phyloP scores from a whole-genome alignment of 2,329 filamentous ascomycete species.

The Microdochium bolleyi region DNA sequence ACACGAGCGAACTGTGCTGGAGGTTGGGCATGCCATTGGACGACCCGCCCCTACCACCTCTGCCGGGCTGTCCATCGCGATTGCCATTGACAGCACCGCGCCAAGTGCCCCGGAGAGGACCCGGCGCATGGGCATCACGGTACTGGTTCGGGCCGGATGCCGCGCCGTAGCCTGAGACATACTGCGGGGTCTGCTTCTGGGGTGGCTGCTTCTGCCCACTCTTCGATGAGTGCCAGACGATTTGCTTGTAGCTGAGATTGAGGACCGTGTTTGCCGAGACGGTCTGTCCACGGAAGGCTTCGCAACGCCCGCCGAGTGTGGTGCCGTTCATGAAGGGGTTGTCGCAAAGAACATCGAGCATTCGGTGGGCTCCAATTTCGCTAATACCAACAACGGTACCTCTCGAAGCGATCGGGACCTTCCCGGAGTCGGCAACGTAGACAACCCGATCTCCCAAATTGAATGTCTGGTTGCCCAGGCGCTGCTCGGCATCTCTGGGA shows the following conservation, averaged over 20 bases:
- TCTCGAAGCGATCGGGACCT: constrained; percentile 84
- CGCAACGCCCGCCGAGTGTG: constrained; percentile 80
- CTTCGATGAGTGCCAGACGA: constrained; percentile 58
- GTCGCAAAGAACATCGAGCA: constrained; percentile 92
- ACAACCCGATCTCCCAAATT: constrained; percentile 82
- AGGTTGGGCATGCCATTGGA: constrained; percentile 32
- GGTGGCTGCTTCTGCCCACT: constrained; percentile 45
- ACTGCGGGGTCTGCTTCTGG: constrained; percentile 23
- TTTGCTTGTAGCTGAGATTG: constrained; percentile 76
- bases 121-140: constrained; percentile 46
- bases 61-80: constrained; percentile 27
- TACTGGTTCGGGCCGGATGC: constrained; percentile 55
- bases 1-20: constrained; percentile 44
- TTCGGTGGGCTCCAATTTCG: constrained; percentile 70
- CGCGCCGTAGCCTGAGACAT: constrained; percentile 18
- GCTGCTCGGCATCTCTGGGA: constrained; percentile 91
- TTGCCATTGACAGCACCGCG: constrained; percentile 44
- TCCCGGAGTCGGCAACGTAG: constrained; percentile 86
- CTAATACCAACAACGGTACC: constrained; percentile 96
- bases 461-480: constrained; percentile 79
- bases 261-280: constrained; percentile 82
- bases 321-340: constrained; percentile 95
- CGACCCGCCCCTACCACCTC: constrained; percentile 18
- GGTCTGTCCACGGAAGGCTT: constrained; percentile 88
- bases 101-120: constrained; percentile 48